Conservation (phyloP, 2,329 filamentous ascomycete genomes). For the Teratosphaeria viscida region DNA sequence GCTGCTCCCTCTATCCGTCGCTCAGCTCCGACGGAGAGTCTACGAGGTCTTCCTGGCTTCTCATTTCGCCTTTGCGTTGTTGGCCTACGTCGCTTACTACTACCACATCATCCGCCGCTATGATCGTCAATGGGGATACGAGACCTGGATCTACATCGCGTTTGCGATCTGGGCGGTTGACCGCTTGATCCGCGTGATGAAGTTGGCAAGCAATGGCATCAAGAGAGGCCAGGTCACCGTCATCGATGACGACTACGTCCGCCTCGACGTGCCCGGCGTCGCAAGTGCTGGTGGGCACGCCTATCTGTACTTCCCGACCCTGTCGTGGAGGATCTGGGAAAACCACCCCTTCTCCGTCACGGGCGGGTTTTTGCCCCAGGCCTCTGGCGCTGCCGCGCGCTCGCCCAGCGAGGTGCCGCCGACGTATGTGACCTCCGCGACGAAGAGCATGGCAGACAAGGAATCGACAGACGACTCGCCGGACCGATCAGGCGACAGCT, state of each 20-base stretch:
- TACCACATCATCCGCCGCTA: neutral
- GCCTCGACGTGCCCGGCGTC: neutral
- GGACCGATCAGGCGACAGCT: neutral
- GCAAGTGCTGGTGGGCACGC: slow-evolving; percentile 26
- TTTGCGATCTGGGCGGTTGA: neutral
- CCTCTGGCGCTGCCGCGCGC: neutral
- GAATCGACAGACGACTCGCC: neutral
- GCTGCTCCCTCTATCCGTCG: neutral
- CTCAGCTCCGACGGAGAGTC: neutral
- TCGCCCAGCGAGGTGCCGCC: neutral
- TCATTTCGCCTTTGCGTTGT: neutral
- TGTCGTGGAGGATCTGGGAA: slow-evolving; percentile 37
- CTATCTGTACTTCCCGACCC: slow-evolving; percentile 42
- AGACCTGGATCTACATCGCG: neutral
- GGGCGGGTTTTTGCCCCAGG: neutral
- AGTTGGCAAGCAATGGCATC: neutral
- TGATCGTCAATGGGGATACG: neutral
- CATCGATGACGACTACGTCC: neutral
- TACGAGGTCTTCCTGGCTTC: neutral
- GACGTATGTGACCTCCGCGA: neutral
- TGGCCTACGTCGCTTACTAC: neutral
- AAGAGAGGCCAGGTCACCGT: neutral
- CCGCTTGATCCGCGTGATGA: neutral
- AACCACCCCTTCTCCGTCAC: slow-evolving; percentile 45
- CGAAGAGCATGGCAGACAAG: neutral